Evolutionary conservation across 1,284 basidiomycete species (phyloP).

Genomic region (Pascua sp.): DNA sequence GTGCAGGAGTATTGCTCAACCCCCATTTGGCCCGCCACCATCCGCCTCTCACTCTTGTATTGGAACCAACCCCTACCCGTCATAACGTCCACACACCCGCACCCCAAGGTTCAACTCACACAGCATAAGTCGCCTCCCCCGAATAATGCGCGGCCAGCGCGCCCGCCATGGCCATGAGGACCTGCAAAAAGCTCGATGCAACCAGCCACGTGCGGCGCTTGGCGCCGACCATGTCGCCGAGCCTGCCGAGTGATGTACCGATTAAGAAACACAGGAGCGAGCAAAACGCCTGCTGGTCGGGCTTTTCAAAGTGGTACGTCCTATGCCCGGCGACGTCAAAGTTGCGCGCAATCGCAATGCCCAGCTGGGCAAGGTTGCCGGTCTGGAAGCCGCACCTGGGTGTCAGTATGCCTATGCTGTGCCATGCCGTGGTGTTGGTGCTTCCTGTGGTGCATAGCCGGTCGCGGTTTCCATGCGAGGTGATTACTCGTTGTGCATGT

Average conservation of each 20-base stretch:
- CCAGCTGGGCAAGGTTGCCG: constrained; percentile 56
- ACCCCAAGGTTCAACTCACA: too few relatives aligned
- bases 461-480: too few relatives aligned
- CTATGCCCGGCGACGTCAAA: constrained; percentile 57
- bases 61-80: too few relatives aligned
- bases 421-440: too few relatives aligned
- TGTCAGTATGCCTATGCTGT: too few relatives aligned
- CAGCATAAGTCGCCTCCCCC: constrained; percentile 55
- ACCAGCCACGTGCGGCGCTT: constrained; percentile 72
- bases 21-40: too few relatives aligned
- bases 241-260: constrained; percentile 47
- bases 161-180: constrained; percentile 67
- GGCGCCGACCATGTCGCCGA: constrained; percentile 59
- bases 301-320: constrained; percentile 62
- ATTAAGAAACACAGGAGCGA: constrained; percentile 67
- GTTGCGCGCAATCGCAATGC: constrained; percentile 61
- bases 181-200: constrained; percentile 66
- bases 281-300: constrained; percentile 75
- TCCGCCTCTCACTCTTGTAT: too few relatives aligned
- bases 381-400: constrained; percentile 20
- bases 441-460: too few relatives aligned
- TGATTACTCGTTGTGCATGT: neutral
- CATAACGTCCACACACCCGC: too few relatives aligned
- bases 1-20: too few relatives aligned
- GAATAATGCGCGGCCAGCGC: constrained; percentile 62